These are phyloP conservation scores for Colletotrichum gigasporum DNA, from an alignment of 2,329 filamentous ascomycete genomes.

Conservation along the genomic window DNA sequence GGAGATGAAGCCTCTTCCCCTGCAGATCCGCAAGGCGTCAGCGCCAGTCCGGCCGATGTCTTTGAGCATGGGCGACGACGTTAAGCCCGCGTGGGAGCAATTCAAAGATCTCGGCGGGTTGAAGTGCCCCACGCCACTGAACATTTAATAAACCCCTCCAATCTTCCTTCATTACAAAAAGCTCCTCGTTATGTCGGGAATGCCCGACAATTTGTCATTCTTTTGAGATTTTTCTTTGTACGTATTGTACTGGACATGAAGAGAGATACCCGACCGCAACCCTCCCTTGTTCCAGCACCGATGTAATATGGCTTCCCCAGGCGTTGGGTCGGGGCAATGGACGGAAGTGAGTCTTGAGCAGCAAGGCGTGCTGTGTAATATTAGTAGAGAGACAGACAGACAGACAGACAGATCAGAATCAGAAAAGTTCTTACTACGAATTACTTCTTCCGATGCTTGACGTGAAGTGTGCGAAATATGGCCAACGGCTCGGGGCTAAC, in stretches of 20 bases:
- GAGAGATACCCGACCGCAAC: conserved; percentile 27
- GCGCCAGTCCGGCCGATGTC: conserved; percentile 22
- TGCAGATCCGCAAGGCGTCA: conserved; percentile 34
- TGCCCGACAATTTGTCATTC: background rate
- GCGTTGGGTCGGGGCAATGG: background rate
- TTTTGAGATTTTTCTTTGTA: conserved; percentile 1
- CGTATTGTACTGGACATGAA: conserved; percentile 29
- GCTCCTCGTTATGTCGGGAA: background rate
- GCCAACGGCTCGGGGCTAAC: no score
- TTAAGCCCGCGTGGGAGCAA: conserved; percentile 54
- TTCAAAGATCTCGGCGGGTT: conserved; percentile 57
- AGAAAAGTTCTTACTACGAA: no score
- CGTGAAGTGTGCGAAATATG: no score
- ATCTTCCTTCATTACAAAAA: background rate
- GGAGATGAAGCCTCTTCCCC: conserved; percentile 26
- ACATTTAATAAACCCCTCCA: background rate
- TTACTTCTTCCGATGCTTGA: no score
- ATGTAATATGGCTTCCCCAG: background rate
- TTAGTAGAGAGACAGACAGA: no score
- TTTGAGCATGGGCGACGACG: conserved; percentile 27
- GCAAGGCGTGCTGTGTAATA: background rate
- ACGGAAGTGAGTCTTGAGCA: no score
- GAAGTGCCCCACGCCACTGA: conserved; percentile 36
- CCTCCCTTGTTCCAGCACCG: conserved; percentile 8
- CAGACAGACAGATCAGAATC: no score